Percentiles rank a stretch among this genome's conserved stretches.
phyloP scores from a whole-genome alignment of 257 asterid genomes.

The Eucommia ulmoides region DNA sequence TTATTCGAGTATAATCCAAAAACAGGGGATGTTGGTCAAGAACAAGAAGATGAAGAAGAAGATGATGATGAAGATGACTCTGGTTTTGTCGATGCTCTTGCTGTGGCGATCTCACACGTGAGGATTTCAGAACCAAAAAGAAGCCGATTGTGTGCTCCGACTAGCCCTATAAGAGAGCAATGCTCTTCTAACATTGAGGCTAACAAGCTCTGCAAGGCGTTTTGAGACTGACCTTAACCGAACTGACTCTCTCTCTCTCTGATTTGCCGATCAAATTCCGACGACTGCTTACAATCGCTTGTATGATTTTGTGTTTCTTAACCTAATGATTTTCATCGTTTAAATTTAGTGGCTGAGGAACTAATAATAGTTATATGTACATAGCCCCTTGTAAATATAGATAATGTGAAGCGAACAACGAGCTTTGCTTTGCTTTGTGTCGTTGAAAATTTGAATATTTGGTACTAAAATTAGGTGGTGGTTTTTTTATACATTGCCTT shows the following conservation, averaged over 20 bases:
- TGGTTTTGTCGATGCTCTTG: conserved; percentile 30
- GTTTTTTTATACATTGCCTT: too few species aligned
- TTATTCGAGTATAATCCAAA: too few species aligned
- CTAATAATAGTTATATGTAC: too few species aligned
- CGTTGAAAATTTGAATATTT: too few species aligned
- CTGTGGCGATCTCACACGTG: conserved; percentile 33
- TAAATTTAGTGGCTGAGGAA: too few species aligned
- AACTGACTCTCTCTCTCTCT: conserved; percentile 5
- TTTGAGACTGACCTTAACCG: conserved; percentile 16
- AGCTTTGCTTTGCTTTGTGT: too few species aligned
- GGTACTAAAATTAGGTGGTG: too few species aligned
- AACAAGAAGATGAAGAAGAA: too few species aligned
- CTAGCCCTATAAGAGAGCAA: conserved; percentile 36
- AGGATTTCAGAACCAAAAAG: conserved; percentile 38
- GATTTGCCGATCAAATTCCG: not conserved
- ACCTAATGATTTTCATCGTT: too few species aligned
- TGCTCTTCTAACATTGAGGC: conserved; percentile 37
- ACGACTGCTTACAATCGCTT: not conserved
- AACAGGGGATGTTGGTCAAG: too few species aligned
- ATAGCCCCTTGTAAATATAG: too few species aligned
- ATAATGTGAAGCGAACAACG: too few species aligned
- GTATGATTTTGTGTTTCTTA: not conserved
- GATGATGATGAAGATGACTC: conserved; percentile 26
- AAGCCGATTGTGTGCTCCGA: conserved; percentile 27
- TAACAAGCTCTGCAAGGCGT: conserved; percentile 36